Evolutionary conservation across 148 eudicot genomes (phyloP).

Genomic region (Polygonum maritimum): DNA sequence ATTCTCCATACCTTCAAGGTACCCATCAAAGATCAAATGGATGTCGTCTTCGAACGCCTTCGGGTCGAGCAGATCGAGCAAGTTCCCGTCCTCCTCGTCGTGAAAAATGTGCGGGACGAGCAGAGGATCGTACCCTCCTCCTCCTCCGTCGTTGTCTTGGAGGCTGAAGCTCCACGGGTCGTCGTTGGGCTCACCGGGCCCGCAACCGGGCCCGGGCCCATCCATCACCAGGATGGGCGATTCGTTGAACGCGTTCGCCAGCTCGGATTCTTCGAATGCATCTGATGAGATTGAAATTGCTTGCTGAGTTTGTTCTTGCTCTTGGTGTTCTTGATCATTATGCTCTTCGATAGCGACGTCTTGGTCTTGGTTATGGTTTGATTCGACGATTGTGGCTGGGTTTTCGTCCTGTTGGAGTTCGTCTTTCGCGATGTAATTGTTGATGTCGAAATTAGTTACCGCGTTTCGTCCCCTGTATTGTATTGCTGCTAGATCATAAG

Average conservation of each 20-base stretch:
- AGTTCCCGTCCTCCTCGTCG: neutral
- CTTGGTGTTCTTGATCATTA: conserved; percentile 10
- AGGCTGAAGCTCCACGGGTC: conserved; percentile 71
- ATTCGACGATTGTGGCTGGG: neutral
- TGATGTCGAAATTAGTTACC: conserved; percentile 82
- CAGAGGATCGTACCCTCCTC: conserved; percentile 30
- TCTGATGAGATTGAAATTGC: neutral
- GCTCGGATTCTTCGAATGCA: neutral
- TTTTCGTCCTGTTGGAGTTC: conserved; percentile 17
- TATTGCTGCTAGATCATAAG: conserved; percentile 91
- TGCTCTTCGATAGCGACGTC: conserved; percentile 17
- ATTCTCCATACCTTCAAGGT: neutral
- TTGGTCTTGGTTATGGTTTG: too few relatives aligned
- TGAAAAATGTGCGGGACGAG: conserved; percentile 44
- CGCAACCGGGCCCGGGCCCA: conserved; percentile 18
- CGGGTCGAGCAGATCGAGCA: conserved; percentile 44
- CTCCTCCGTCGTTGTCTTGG: conserved; percentile 17
- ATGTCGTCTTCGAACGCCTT: conserved; percentile 55
- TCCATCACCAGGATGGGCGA: conserved; percentile 11
- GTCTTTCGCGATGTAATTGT: conserved; percentile 49
- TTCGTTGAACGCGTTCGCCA: conserved; percentile 19
- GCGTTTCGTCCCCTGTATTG: conserved; percentile 82
- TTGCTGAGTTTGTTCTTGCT: conserved; percentile 12
- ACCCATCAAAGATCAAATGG: conserved; percentile 41
- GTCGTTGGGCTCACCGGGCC: conserved; percentile 12